These are phyloP conservation scores for Huntiella decipiens DNA, from an alignment of 2,329 filamentous ascomycete genomes.

Conservation along the genomic window DNA sequence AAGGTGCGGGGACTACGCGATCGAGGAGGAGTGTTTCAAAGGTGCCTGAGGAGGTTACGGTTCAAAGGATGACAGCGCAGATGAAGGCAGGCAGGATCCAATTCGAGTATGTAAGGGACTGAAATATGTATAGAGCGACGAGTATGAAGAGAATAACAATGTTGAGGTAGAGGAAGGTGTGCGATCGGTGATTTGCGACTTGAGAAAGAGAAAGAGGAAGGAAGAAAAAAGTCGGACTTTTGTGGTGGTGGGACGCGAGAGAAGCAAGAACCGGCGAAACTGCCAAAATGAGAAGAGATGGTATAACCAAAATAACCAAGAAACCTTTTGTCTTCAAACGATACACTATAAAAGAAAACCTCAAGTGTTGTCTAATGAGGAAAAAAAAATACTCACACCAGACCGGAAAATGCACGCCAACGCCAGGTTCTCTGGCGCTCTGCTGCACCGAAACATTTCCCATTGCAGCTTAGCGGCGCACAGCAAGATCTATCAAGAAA, in stretches of 20 bases:
- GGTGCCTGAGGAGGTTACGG: background rate
- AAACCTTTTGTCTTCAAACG: no score
- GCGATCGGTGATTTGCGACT: background rate
- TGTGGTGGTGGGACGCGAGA: background rate
- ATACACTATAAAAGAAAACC: no score
- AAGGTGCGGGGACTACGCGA: no score
- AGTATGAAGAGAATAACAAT: background rate
- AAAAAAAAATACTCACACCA: no score
- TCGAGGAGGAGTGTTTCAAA: background rate
- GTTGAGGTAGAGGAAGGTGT: background rate
- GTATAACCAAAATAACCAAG: background rate
- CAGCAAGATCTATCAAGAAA: no score
- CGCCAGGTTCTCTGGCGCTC: no score
- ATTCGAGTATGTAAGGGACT: background rate
- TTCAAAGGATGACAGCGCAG: background rate
- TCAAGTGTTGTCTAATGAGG: no score
- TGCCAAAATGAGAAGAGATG: background rate
- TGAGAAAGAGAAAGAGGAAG: background rate
- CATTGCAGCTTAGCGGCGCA: no score
- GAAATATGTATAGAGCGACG: background rate
- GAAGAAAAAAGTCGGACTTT: background rate
- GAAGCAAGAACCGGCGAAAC: background rate
- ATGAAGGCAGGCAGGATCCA: background rate
- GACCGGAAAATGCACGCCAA: no score
- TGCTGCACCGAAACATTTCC: no score